A percentile compares a stretch with the other conserved stretches of the same genome.
Evolutionary conservation across 257 asterid species (phyloP).

Genomic region (Capsicum baccatum): DNA sequence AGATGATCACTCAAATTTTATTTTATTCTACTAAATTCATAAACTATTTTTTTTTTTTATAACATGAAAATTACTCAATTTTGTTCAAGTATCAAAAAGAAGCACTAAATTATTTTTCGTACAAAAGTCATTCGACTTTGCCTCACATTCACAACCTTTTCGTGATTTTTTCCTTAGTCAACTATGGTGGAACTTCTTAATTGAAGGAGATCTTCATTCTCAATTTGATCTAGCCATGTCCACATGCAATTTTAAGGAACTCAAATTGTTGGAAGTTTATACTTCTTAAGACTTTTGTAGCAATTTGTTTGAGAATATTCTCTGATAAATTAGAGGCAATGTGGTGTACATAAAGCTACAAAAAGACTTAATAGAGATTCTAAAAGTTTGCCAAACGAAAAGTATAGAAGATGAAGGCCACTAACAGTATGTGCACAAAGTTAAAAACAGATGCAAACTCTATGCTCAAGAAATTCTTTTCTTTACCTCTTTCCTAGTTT

Average conservation of each 20-base stretch:
- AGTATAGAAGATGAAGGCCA: slow-evolving; percentile 26
- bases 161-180: background rate
- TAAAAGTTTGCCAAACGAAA: slow-evolving; percentile 15
- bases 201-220: background rate
- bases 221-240: slow-evolving; percentile 13
- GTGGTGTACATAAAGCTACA: background rate
- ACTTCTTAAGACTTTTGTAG: background rate
- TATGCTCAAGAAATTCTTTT: slow-evolving; percentile 52
- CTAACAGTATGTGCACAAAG: slow-evolving; percentile 28
- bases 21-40: background rate
- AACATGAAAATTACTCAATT: background rate
- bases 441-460: slow-evolving; percentile 26
- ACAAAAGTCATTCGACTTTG: background rate
- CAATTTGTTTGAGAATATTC: slow-evolving; percentile 11
- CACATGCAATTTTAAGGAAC: background rate
- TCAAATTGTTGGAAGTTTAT: background rate
- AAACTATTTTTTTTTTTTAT: background rate
- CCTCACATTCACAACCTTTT: too few species aligned
- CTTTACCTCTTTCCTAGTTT: slow-evolving; percentile 37
- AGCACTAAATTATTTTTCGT: background rate
- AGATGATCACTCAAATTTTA: background rate
- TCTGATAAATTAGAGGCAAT: background rate
- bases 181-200: background rate
- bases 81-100: background rate
- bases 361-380: background rate